These are phyloP conservation scores for Amauroascus niger DNA, from an alignment of 2,329 filamentous ascomycete genomes.

Conservation along the genomic window DNA sequence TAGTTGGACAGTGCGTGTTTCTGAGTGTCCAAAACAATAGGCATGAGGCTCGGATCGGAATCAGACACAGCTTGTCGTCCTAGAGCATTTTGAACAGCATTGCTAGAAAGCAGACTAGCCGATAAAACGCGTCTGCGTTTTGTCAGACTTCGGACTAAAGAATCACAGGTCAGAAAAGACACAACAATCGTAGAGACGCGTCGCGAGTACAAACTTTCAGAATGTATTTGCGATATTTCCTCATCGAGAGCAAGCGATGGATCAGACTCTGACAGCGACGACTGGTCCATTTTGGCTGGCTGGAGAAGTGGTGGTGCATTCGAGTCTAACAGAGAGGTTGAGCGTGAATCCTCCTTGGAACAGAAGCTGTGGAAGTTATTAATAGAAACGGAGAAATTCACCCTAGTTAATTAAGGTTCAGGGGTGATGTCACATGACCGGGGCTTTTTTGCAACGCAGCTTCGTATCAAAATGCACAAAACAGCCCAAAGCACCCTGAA, in stretches of 20 bases:
- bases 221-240: conserved; percentile 34
- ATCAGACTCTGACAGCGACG: neutral
- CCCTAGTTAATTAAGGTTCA: too few relatives aligned
- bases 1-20: conserved; percentile 32
- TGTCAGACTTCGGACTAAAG: conserved; percentile 33
- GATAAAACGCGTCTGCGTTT: conserved; percentile 32
- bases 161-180: neutral
- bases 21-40: conserved; percentile 25
- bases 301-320: neutral
- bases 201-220: conserved; percentile 30
- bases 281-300: neutral
- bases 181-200: neutral
- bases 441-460: too few relatives aligned
- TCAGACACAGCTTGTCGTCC: conserved; percentile 10
- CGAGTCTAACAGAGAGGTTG: too few relatives aligned
- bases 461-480: too few relatives aligned
- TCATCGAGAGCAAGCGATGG: conserved; percentile 26
- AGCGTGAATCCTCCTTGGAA: too few relatives aligned
- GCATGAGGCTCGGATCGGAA: conserved; percentile 25
- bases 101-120: conserved; percentile 36
- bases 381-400: too few relatives aligned
- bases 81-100: conserved; percentile 28
- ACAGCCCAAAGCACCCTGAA: neutral
- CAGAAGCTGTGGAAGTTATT: neutral
- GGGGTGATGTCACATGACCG: neutral